Conservation (phyloP, 169 alveolate genomes). For the Plasmodium gaboni region DNA sequence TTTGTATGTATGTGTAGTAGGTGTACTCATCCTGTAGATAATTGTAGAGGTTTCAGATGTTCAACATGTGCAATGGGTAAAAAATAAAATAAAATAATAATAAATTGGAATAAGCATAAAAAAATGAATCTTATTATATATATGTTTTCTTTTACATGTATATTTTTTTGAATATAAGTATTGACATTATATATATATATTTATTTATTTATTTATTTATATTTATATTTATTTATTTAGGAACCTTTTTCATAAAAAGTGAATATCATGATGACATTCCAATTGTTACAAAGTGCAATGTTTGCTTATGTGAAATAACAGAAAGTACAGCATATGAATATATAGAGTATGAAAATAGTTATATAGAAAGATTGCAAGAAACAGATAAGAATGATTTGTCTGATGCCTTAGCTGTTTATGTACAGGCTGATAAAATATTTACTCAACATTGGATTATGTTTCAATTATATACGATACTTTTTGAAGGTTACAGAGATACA, state of each 20-base stretch:
- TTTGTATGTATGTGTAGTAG: slow-evolving; percentile 88
- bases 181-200: not conserved
- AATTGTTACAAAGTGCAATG: slow-evolving; percentile 46
- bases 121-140: not conserved
- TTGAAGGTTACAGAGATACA: slow-evolving; percentile 81
- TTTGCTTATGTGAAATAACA: slow-evolving; percentile 55
- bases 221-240: slow-evolving; percentile 4
- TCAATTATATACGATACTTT: slow-evolving; percentile 80
- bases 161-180: not conserved
- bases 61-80: slow-evolving; percentile 85
- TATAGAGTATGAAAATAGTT: slow-evolving; percentile 73
- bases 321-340: slow-evolving; percentile 66
- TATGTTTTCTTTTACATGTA: not conserved
- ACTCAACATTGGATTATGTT: slow-evolving; percentile 84
- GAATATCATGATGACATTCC: slow-evolving; percentile 53
- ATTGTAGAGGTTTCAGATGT: slow-evolving; percentile 87
- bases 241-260: slow-evolving; percentile 68
- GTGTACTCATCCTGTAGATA: slow-evolving; percentile 83
- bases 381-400: slow-evolving; percentile 80
- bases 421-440: slow-evolving; percentile 83
- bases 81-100: not conserved
- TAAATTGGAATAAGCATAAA: not conserved
- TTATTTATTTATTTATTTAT: not conserved
- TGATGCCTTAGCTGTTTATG: slow-evolving; percentile 80
- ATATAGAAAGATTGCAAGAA: slow-evolving; percentile 79